Evolutionary conservation across 495 filamentous ascomycete genomes (phyloP), one percentile per base, ranked within the genome.

Genomic region (Tuber microsphaerosporum): DNA sequence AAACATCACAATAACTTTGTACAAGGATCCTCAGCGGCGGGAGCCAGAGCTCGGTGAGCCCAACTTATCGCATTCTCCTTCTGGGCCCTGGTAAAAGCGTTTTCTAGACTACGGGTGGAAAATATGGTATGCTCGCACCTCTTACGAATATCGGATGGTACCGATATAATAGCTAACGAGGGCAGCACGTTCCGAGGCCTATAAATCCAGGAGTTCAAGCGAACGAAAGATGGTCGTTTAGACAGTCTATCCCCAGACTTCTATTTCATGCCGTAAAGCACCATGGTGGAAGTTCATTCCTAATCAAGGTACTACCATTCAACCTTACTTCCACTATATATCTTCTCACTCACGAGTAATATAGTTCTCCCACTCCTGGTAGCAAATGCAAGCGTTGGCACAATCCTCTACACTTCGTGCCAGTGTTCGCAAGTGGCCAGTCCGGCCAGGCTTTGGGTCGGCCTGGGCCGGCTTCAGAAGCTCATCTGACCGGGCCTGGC

Each of bases 31-130:
- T 91, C 92, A 42, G 93, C 93, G 20, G 93, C 94, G 17, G 88
- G 92, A 45, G 90, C 92, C 69, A 90, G 94, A 72, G 93, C 93
- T 41, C 81, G 96, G 74, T 92, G 89, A 79, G 89, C 92, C 4
- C 92, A 94, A 79, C 83, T 91, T 70, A 86, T 97, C 65, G 90
- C 93, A 37, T 96, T 97, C 79, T 97, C 94, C 83, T 97, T 97
- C 80, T 86, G 94, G 75, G 92, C 92, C 2, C 94, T 94, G 2
- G 90, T 92, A 42, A 96, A 96, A 83, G 91, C 93, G 5, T 97
- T 97, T 83, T 94, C 97, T 83, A 88, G 92, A 72, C 93, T 91
- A 6, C 86, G 94, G 73, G 92, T 97, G 77, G 93, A 97, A 87
- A 97, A 91, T 76, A 89, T 91, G 88, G 89, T 90, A 87, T 44